Evolutionary conservation across 768 basidiomycete species (phyloP).

Genomic region (Dioszegia aurantiaca): DNA sequence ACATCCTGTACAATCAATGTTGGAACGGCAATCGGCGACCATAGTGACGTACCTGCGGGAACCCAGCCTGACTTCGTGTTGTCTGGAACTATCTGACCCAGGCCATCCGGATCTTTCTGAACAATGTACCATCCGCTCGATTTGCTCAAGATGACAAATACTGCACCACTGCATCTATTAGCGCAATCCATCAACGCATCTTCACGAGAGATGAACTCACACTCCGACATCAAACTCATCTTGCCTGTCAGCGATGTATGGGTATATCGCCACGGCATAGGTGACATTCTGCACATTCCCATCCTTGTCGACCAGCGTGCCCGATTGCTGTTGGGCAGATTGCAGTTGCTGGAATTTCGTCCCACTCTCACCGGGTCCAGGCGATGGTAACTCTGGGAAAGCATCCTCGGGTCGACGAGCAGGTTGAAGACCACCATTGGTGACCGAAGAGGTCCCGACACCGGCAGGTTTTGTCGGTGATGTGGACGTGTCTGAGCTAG

Average conservation of each 20-base stretch:
- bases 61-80: slow-evolving; percentile 90
- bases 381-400: slow-evolving; percentile 50
- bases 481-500: slow-evolving; percentile 27
- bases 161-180: slow-evolving; percentile 67
- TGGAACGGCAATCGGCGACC: too few relatives aligned
- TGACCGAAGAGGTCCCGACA: neutral
- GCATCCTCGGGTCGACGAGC: slow-evolving; percentile 28
- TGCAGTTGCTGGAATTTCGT: slow-evolving; percentile 10
- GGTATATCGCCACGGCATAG: slow-evolving; percentile 96
- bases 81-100: slow-evolving; percentile 72
- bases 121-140: slow-evolving; percentile 99
- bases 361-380: slow-evolving; percentile 33
- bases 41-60: slow-evolving; percentile 64
- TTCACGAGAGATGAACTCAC: slow-evolving; percentile 56
- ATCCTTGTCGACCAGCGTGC: slow-evolving; percentile 54
- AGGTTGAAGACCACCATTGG: slow-evolving; percentile 29
- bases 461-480: slow-evolving; percentile 36
- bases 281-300: slow-evolving; percentile 59
- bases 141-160: slow-evolving; percentile 86
- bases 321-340: slow-evolving; percentile 14
- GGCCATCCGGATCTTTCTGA: slow-evolving; percentile 83
- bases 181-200: neutral
- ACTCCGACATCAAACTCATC: slow-evolving; percentile 98
- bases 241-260: slow-evolving; percentile 96
- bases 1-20: slow-evolving; percentile 55